phyloP scores from a whole-genome alignment of 2,329 filamentous ascomycete genomes.

The Sarocladium kiliense region DNA sequence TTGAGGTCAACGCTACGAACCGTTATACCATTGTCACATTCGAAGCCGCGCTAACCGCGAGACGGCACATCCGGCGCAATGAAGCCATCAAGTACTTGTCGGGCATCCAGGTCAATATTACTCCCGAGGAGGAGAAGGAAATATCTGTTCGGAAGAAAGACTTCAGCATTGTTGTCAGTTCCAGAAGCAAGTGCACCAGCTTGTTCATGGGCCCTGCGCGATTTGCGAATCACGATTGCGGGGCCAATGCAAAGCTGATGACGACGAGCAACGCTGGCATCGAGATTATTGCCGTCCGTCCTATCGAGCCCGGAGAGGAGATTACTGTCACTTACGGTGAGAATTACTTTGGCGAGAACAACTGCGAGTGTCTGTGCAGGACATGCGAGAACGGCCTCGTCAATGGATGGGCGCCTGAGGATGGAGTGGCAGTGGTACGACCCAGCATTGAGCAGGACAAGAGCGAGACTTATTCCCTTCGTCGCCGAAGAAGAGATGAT shows the following conservation, averaged over 20 bases:
- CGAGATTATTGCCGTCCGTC: slow-evolving; percentile 76
- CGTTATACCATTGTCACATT: slow-evolving; percentile 88
- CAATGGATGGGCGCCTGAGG: slow-evolving; percentile 75
- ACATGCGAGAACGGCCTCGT: slow-evolving; percentile 71
- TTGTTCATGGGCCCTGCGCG: slow-evolving; percentile 92
- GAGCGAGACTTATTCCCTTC: slow-evolving; percentile 49
- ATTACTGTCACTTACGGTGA: slow-evolving; percentile 96
- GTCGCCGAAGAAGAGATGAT: slow-evolving; percentile 47
- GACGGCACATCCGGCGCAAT: slow-evolving; percentile 71
- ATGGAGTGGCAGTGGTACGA: slow-evolving; percentile 39
- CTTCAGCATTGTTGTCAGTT: slow-evolving; percentile 95
- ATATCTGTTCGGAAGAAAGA: slow-evolving; percentile 81
- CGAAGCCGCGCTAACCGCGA: slow-evolving; percentile 81
- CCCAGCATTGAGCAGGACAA: slow-evolving; percentile 46
- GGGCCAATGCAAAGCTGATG: slow-evolving; percentile 82
- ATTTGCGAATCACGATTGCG: slow-evolving; percentile 96
- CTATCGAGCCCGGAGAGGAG: slow-evolving; percentile 85
- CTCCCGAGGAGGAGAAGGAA: slow-evolving; percentile 80
- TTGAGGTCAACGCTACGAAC: slow-evolving; percentile 87
- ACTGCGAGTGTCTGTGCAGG: slow-evolving; percentile 88
- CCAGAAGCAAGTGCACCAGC: slow-evolving; percentile 82
- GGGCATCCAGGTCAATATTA: slow-evolving; percentile 89
- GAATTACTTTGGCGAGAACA: slow-evolving; percentile 91
- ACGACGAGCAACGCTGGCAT: slow-evolving; percentile 83
- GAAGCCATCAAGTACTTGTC: slow-evolving; percentile 87